Base-by-base conservation (phyloP, 805 yeast species). In the Pichia nanzhaoensis region DNA sequence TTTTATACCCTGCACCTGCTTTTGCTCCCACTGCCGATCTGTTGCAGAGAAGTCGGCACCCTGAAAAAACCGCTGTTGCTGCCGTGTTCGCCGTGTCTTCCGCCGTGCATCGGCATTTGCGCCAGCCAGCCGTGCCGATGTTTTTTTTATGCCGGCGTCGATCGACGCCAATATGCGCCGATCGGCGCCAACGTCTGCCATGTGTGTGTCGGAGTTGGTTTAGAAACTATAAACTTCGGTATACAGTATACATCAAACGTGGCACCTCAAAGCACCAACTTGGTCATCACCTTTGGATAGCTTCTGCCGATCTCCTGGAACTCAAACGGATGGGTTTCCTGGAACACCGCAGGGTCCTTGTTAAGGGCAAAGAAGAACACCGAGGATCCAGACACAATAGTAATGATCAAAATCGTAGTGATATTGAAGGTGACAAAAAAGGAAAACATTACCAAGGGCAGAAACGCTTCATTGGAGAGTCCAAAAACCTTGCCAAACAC, bases 281-380 rank as follows among this genome's bases (percentile, higher is more conserved):
- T 46, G 7, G 39, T 21, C 14, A 46, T 14, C 2, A 46, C 48
- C 8, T 54, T 55, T 5, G 65, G 65, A 41, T 61, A 60, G 28
- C 50, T 44, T 19, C 51, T 45, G 21, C 61, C 42, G 2, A 61
- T 39, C 30, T 58, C 56, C n/a, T 54, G 56, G 40, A 57, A 61
- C 38, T 52, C 64, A 20, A 73, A 71, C n/a, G 95, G 87, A 59
- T 87, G 81, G 36, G 83, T 74, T 65, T 74, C 73, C 57, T 77
- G 77, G 70, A 83, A 82, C 12, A 87, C 81, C 51, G 86, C 91
- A 0, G 96, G 96, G 55, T 88, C 95, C 54, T 78, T 78, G 14
- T 91, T 88, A 58, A 86, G 69, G 0, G 95, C 88, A 34, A 89
- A 82, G 61, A 88, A 87, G 59, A 89, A 82, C 0, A 95, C 82